These are phyloP conservation scores for Sarocladiaceae sp. DNA, from an alignment of 2,329 filamentous ascomycete species.

Conservation along the genomic window DNA sequence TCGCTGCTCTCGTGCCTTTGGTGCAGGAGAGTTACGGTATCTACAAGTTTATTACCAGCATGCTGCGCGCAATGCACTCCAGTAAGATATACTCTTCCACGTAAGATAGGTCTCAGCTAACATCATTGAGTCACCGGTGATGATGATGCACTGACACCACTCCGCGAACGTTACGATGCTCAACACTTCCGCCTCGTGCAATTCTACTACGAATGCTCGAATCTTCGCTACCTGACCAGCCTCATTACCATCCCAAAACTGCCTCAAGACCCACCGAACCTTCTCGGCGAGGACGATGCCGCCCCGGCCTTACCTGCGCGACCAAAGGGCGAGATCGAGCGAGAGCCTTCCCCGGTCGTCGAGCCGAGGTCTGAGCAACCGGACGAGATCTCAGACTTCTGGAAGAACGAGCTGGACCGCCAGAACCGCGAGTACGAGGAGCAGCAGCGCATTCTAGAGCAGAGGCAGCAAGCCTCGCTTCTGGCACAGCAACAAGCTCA, in stretches of 20 bases:
- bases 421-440: constrained; percentile 94
- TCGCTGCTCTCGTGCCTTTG: constrained; percentile 84
- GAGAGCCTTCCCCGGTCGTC: constrained; percentile 61
- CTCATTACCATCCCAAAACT: constrained; percentile 95
- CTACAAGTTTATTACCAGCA: constrained; percentile 99
- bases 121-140: constrained; percentile 52
- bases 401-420: constrained; percentile 85
- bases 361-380: constrained; percentile 70
- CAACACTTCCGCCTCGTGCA: constrained; percentile 95
- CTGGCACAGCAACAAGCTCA: constrained; percentile 76
- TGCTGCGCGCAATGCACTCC: constrained; percentile 96
- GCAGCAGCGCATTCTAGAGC: constrained; percentile 81
- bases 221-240: constrained; percentile 91
- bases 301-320: constrained; percentile 77
- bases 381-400: constrained; percentile 95
- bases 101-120: background rate
- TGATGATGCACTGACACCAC: constrained; percentile 81
- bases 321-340: constrained; percentile 68
- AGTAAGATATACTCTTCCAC: constrained; percentile 47
- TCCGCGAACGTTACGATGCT: constrained; percentile 84
- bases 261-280: constrained; percentile 85
- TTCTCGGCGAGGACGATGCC: constrained; percentile 78
- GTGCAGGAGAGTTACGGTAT: constrained; percentile 99
- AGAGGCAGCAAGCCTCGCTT: constrained; percentile 77
- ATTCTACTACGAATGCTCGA: constrained; percentile 99